phyloP scores from a whole-genome alignment of 768 basidiomycete species.

The Tricholoma furcatifolium region DNA sequence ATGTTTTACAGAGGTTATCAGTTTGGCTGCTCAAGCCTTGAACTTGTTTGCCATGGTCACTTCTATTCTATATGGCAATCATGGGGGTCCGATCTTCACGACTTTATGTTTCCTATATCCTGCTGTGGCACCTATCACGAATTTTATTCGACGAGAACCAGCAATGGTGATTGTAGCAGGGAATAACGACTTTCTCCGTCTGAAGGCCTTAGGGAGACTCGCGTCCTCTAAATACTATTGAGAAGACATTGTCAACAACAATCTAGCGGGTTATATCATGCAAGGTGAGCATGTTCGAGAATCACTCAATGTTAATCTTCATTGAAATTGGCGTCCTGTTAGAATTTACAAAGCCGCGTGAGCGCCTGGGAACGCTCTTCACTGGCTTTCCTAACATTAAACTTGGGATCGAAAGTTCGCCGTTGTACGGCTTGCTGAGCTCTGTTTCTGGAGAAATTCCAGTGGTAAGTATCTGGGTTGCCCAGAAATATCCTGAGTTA shows the following conservation, averaged over 20 bases:
- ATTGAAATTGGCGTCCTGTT: neutral
- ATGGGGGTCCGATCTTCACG: conserved; percentile 12
- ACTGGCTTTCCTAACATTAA: conserved; percentile 18
- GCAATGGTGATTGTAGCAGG: no score
- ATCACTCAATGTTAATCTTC: neutral
- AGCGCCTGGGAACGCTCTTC: conserved; percentile 18
- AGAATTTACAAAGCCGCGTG: conserved; percentile 27
- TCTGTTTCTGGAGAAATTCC: conserved; percentile 25
- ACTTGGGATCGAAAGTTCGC: neutral
- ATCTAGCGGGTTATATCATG: conserved; percentile 29
- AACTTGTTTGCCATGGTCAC: conserved; percentile 12
- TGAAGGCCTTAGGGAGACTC: neutral
- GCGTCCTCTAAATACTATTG: conserved; percentile 20
- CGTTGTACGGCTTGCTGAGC: conserved; percentile 13
- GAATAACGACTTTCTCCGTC: no score
- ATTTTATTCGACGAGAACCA: conserved; percentile 10
- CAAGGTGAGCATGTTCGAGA: conserved; percentile 16
- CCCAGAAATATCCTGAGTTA: neutral
- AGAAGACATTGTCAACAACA: conserved; percentile 38
- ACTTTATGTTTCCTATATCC: conserved; percentile 11
- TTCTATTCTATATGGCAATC: conserved; percentile 6
- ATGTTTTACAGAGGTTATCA: conserved; percentile 5
- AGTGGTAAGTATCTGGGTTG: conserved; percentile 17
- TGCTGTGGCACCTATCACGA: neutral
- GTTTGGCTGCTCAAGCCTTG: neutral